These are phyloP conservation scores for Candida ipomoeae DNA, from an alignment of 805 yeast genomes.

Conservation along the genomic window DNA sequence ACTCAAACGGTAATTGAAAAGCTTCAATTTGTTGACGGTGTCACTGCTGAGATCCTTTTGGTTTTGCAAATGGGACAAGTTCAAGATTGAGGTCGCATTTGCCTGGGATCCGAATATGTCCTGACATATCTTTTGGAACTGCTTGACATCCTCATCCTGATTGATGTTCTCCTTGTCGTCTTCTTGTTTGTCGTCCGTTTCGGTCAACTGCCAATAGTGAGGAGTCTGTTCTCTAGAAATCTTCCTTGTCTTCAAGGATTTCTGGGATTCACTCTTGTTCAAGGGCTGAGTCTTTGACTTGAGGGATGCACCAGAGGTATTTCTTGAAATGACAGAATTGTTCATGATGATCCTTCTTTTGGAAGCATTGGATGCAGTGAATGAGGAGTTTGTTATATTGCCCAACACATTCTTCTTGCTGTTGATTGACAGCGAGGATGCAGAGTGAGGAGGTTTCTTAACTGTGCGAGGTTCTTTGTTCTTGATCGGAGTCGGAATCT, in stretches of 20 bases:
- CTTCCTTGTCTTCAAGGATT: conserved; percentile 11
- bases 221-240: conserved; percentile 15
- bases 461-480: conserved; percentile 12
- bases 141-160: conserved; percentile 23
- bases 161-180: conserved; percentile 15
- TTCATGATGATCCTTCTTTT: conserved; percentile 30
- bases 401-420: conserved; percentile 23
- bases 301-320: conserved; percentile 18
- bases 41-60: conserved; percentile 8
- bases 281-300: conserved; percentile 6
- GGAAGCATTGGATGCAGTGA: conserved; percentile 38
- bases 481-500: conserved; percentile 37
- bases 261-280: conserved; percentile 11
- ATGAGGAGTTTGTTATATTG: conserved; percentile 33
- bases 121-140: conserved; percentile 31
- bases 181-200: conserved; percentile 11
- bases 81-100: conserved; percentile 6
- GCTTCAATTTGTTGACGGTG: conserved; percentile 10
- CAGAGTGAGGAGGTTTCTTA: conserved; percentile 21
- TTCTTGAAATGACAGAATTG: conserved; percentile 23
- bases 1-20: conserved; percentile 12
- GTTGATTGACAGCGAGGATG: conserved; percentile 22
- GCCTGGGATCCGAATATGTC: conserved; percentile 27
- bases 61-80: conserved; percentile 6
- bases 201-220: conserved; percentile 16